Conservation (phyloP, 2,329 filamentous ascomycete genomes). For the Exophiala dermatitidis region DNA sequence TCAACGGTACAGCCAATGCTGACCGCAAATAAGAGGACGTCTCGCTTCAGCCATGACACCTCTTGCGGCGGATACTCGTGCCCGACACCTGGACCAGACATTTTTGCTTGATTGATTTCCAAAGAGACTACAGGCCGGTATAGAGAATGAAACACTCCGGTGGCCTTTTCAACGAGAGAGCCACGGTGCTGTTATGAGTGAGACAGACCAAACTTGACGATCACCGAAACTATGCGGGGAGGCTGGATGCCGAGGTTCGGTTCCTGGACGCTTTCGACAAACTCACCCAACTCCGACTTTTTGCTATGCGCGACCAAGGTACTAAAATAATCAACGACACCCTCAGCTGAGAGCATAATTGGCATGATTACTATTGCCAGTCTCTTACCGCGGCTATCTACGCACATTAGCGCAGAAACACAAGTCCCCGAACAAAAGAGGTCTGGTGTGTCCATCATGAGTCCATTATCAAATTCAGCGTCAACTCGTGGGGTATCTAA, state of each 20-base stretch:
- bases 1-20: constrained; percentile 76
- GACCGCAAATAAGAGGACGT: constrained; percentile 81
- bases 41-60: constrained; percentile 80
- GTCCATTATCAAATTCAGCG: constrained; percentile 38
- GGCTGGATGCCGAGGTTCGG: neutral
- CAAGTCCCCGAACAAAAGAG: neutral
- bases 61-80: constrained; percentile 70
- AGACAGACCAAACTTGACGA: too few relatives aligned
- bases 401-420: neutral
- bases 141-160: neutral
- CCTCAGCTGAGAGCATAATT: too few relatives aligned
- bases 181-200: too few relatives aligned
- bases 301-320: too few relatives aligned
- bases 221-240: neutral
- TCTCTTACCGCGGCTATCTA: neutral
- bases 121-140: neutral
- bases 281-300: too few relatives aligned
- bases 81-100: constrained; percentile 54
- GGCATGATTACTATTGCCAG: neutral
- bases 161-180: neutral
- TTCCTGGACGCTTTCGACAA: neutral
- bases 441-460: constrained; percentile 11
- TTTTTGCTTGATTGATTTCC: constrained; percentile 25
- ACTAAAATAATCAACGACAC: too few relatives aligned
- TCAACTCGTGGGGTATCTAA: constrained; percentile 46